Base-by-base conservation (phyloP, 2,329 filamentous ascomycete genomes). In the Scopulariopsis brevicaulis region DNA sequence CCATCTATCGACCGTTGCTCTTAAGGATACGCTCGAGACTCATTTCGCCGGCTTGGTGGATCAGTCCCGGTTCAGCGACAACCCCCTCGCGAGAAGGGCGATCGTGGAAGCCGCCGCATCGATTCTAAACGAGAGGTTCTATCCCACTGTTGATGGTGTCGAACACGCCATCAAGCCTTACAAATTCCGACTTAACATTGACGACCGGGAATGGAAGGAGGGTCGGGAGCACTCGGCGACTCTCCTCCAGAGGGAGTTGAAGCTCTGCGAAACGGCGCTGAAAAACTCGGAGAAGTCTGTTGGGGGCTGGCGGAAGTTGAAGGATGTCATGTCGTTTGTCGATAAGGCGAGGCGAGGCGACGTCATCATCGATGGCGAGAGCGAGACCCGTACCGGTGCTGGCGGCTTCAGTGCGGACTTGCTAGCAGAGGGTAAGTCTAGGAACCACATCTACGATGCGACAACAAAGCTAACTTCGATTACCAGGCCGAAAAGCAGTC, bases 91-190 rank as follows among this genome's bases (percentile, higher is more conserved):
- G 11, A 86, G 90, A 40, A 85, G 94, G 70, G 89, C 90, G n/a
- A 97, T 99, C 63, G 88, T 85, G 54, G 91, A 96, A 64, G 92
- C 94, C 1, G 90, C 91, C 1, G 88, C 90, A 0, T 87, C 84
- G 28, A 97, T 99, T 57, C 75, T 99, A 14, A 94, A 94, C 63
- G 94, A 99, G 66, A 81, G 93, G 15, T 96, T 96, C 62, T 97
- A 96, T 73, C 94, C 93, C 71, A 99, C 95, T 1, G 94, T 89
- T 62, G 95, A 99, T 66, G 94, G 97, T 72, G 89, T 99, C 1
- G 94, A 99, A 71, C 97, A 97, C 68, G 99, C 93, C 69, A 95
- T 99, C 73, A 99, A 99, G 71, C 94, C 95, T 0, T 99, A 93
- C 77, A 99, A 99, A 69, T 97, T 93, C 64, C 91, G 96, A 62